Base-by-base conservation (phyloP, 202 grass and related monocot species). In the Sporobolus alterniflorus region DNA sequence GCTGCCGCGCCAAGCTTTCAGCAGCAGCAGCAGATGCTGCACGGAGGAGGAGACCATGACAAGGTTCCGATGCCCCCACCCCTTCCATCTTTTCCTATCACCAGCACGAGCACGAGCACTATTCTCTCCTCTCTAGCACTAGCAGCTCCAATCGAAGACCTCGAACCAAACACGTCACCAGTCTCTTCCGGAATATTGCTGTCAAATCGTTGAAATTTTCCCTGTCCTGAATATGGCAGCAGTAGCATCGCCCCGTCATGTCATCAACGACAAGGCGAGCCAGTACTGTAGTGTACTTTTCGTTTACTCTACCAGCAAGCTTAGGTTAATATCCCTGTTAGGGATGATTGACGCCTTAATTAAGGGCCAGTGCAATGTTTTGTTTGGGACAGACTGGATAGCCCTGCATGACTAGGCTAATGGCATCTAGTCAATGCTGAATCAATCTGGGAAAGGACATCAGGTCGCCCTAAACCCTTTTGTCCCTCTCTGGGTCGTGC, bases 41-140 rank as follows among this genome's bases (percentile, higher is more conserved):
- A 90, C 83, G 88, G 78, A 89, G 88, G 78, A 89, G 68, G 78
- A 86, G 79, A 82, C 89, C 83, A 90, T 78, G 95, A 95, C 69
- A 95, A 95, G 92, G 92, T n/a, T n/a, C n/a, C n/a, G n/a, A n/a
- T 92, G 91, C 75, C 29, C 2, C 9, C 6, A 28, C 15, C 3
- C 12, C 47, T 55, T 85, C 52, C 52, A 69, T 79, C 49, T 82
- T 73, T 88, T 72, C 67, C 81, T 72, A 52, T 79, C 78, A 73
- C 56, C 48, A 60, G 34, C 67, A 42, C 74, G 6, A 21, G 15
- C 32, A 26, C 31, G 5, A 4, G 21, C 9, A 51, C 63, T 61
- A 73, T 17, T 67, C 60, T 9, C 3, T 39, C 36, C 36, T 8
- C 36, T 39, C 34, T 31, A n/a, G n/a, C 25, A 39, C n/a, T 70